phyloP scores from a whole-genome alignment of 2,329 filamentous ascomycete genomes.

The Apiospora saccharicola region DNA sequence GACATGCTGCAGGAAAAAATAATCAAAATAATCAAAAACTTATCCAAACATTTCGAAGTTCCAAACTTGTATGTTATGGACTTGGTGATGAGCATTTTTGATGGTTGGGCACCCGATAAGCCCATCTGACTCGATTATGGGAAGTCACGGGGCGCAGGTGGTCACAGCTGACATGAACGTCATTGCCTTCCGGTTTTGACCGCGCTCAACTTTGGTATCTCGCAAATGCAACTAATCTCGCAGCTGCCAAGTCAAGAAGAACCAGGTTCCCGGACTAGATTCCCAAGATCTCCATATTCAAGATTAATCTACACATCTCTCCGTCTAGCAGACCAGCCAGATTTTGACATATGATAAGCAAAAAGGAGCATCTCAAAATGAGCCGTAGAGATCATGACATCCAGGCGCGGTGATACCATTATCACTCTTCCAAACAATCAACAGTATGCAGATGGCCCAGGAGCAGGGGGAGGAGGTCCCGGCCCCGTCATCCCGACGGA shows the following conservation, averaged over 20 bases:
- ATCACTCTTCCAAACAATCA: slow-evolving; percentile 26
- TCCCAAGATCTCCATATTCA: not conserved
- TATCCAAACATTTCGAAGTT: not conserved
- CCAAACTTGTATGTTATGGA: not conserved
- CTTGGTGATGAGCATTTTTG: not conserved
- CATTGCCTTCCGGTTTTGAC: slow-evolving; percentile 3
- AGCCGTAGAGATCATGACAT: slow-evolving; percentile 26
- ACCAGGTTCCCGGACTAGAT: not conserved
- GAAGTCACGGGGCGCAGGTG: slow-evolving; percentile 4
- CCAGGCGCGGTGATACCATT: slow-evolving; percentile 28
- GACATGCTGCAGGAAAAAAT: not conserved
- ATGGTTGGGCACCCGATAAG: not conserved
- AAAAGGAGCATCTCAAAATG: slow-evolving; percentile 3
- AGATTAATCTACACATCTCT: not conserved
- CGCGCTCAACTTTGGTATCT: not conserved
- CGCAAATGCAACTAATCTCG: not conserved
- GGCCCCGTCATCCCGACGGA: slow-evolving; percentile 28
- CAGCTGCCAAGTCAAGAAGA: not conserved
- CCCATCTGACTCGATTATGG: not conserved
- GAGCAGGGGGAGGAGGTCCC: slow-evolving; percentile 18
- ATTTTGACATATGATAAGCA: not conserved
- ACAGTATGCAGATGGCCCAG: not conserved
- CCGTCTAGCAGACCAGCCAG: not conserved
- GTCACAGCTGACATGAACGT: slow-evolving; percentile 10
- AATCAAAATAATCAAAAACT: not conserved